Conservation (phyloP, 768 basidiomycete genomes). For the Dendrothele bispora region DNA sequence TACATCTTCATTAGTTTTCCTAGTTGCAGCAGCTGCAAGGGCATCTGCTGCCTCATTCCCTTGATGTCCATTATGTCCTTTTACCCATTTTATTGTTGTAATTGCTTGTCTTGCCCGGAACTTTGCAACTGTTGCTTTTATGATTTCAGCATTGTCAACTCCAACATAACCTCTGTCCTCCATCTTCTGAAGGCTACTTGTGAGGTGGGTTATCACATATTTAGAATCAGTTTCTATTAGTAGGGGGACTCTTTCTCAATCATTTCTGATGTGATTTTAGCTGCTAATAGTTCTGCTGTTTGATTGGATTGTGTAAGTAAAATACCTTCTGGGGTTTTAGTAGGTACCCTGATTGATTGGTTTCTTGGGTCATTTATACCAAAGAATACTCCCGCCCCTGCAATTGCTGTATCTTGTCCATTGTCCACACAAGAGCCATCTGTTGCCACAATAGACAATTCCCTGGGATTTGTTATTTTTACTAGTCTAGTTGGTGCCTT, state of each 20-base stretch:
- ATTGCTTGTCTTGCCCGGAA: conserved; percentile 13
- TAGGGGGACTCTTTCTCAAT: not conserved
- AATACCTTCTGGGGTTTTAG: not conserved
- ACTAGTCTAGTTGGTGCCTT: too few species aligned
- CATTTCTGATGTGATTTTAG: not conserved
- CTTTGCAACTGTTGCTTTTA: not conserved
- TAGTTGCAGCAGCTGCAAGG: conserved; percentile 15
- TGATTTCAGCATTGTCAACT: not conserved
- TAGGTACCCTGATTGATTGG: not conserved
- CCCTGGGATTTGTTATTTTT: not conserved
- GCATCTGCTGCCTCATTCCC: conserved; percentile 27
- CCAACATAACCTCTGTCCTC: not conserved
- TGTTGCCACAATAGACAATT: not conserved
- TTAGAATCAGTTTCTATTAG: not conserved
- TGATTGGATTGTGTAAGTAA: conserved; percentile 6
- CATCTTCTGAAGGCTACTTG: not conserved
- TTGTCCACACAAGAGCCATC: not conserved
- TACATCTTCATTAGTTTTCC: conserved; percentile 9
- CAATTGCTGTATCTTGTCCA: not conserved
- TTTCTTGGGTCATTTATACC: not conserved
- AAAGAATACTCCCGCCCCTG: not conserved
- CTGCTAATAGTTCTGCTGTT: not conserved
- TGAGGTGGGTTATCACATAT: not conserved
- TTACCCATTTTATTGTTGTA: conserved; percentile 23
- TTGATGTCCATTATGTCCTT: conserved; percentile 16